Conservation (phyloP, 192 early-diverging fungal species). For the Coemansia sp. region DNA sequence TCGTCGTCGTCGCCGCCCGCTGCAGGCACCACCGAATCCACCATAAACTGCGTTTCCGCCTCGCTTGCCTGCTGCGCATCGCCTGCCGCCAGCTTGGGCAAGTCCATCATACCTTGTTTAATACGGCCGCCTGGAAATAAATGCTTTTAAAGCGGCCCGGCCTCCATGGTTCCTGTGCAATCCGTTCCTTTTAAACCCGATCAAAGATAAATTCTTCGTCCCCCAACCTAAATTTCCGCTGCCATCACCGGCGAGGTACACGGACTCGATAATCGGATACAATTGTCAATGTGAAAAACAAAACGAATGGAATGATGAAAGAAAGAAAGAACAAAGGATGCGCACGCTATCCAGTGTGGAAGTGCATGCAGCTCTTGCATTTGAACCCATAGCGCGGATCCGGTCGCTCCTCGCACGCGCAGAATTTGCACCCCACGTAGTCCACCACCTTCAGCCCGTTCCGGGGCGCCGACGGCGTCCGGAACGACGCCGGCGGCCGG, state of each 20-base stretch:
- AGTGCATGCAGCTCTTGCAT: slow-evolving; percentile 84
- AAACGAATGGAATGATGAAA: too few relatives aligned
- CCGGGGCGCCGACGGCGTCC: slow-evolving; percentile 24
- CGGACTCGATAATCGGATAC: background rate
- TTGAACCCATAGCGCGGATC: slow-evolving; percentile 70
- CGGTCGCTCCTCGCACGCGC: slow-evolving; percentile 72
- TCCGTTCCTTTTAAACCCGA: too few relatives aligned
- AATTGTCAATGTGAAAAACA: too few relatives aligned
- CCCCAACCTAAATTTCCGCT: background rate
- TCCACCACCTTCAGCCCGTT: slow-evolving; percentile 14
- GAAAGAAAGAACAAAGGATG: too few relatives aligned
- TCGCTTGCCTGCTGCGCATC: slow-evolving; percentile 11
- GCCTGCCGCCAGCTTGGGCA: slow-evolving; percentile 10
- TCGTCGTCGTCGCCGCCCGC: slow-evolving; percentile 57
- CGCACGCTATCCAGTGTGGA: slow-evolving; percentile 54
- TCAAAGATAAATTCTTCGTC: background rate
- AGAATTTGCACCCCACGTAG: slow-evolving; percentile 53
- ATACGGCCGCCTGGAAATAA: too few relatives aligned
- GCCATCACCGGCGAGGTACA: slow-evolving; percentile 3
- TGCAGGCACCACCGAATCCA: slow-evolving; percentile 50
- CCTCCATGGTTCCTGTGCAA: too few relatives aligned
- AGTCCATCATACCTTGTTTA: too few relatives aligned
- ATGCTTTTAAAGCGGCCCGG: too few relatives aligned
- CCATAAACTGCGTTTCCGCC: slow-evolving; percentile 17
- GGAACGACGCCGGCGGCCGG: slow-evolving; percentile 38